Evolutionary conservation across 352 stramenopile species (phyloP), one percentile per base, ranked within the genome.

Genomic region (Phytophthora meadii): DNA sequence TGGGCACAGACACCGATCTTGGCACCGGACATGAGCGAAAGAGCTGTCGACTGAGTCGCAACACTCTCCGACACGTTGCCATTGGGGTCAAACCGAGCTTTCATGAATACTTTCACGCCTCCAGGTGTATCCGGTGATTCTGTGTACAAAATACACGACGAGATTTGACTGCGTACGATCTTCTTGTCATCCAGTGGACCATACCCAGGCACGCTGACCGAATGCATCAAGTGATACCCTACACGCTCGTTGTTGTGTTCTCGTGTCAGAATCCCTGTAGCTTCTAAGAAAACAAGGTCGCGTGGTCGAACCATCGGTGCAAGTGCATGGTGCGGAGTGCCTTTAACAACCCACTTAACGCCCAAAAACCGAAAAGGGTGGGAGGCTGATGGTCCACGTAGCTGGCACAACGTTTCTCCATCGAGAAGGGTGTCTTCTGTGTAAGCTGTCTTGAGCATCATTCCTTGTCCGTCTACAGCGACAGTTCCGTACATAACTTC

Each of bases 401-500:
- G 76, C 49, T 76, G 54, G 34, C 61, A 77, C 27, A 91, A 51
- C 24, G 82, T 81, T 40, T 81, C 73, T 19, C 61, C 71, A 54
- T 90, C 82, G 15, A 82, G 66, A 39, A 84, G 56, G 7, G 79
- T 76, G 61, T 89, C 76, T 17, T 77, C 59, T 10, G 76, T 76
- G 61, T 84, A 89, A 10, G 73, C 58, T 6, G 64, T 76, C 34
- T 82, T 79, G 39, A 89, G 50, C 41, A 80, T 68, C 72, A 85
- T 86, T 36, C 67, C 50, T n/a, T 65, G 68, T 12, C 72, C 61
- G 55, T 86, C 72, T 30, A 82, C 72, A 25, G 79, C 68, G n/a
- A 68, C 4, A 19, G 78, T 71, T 41, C 79, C 82, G 59, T 85
- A 90, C 78, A 89, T 86, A 46, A 86, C 64, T 46, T 89, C 78